These are phyloP conservation scores for Seiridium cupressi DNA, from an alignment of 2,329 filamentous ascomycete genomes.

Conservation along the genomic window DNA sequence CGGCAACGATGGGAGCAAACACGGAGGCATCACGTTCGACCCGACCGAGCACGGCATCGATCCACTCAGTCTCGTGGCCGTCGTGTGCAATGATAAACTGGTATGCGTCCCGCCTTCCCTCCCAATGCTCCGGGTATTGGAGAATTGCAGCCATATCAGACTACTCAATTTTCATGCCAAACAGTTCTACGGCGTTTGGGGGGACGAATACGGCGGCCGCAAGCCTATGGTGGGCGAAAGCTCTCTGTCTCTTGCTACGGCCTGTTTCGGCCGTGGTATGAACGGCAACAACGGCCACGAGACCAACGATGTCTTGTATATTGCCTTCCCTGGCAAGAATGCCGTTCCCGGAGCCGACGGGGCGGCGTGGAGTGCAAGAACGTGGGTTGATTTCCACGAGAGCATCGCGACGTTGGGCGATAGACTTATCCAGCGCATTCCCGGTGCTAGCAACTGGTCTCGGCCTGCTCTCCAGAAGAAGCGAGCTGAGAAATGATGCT, in stretches of 20 bases:
- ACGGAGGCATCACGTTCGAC: constrained; percentile 30
- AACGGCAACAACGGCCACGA: not conserved
- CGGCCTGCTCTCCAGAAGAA: not conserved
- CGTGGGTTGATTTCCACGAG: not conserved
- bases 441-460: not conserved
- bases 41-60: constrained; percentile 39
- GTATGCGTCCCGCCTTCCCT: not conserved
- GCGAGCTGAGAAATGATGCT: not conserved
- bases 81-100: constrained; percentile 20
- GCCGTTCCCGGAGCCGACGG: not conserved
- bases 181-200: not conserved
- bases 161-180: not conserved
- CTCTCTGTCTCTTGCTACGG: not conserved
- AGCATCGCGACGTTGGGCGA: not conserved
- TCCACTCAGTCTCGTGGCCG: constrained; percentile 52
- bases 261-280: not conserved
- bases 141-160: too few species aligned
- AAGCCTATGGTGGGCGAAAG: not conserved
- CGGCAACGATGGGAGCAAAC: constrained; percentile 40
- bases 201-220: not conserved
- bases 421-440: not conserved
- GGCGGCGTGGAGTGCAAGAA: not conserved
- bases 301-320: not conserved
- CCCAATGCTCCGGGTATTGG: not conserved
- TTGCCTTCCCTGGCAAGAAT: not conserved